Evolutionary conservation across 2,329 filamentous ascomycete genomes (phyloP).

Genomic region (Neonectria hederae): DNA sequence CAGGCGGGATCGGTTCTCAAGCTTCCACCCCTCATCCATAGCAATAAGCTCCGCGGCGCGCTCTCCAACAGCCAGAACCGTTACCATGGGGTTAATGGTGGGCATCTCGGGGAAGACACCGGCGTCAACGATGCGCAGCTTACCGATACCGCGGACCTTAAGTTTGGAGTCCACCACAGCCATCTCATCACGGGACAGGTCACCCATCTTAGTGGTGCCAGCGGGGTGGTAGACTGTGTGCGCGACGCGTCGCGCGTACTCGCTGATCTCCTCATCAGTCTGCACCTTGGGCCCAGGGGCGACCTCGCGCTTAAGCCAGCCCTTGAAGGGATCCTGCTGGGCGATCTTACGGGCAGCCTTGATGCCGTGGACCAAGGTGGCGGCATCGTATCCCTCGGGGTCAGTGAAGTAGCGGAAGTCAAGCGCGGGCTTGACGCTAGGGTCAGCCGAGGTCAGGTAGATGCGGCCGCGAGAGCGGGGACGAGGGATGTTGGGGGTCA

Average conservation of each 20-base stretch:
- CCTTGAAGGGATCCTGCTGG: constrained; percentile 78
- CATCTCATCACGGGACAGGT: constrained; percentile 71
- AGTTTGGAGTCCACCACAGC: constrained; percentile 84
- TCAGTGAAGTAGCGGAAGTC: constrained; percentile 94
- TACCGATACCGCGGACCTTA: constrained; percentile 76
- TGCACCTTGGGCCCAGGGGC: constrained; percentile 78
- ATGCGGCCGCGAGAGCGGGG: constrained; percentile 80
- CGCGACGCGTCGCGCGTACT: constrained; percentile 82
- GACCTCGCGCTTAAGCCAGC: constrained; percentile 85
- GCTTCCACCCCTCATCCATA: constrained; percentile 68
- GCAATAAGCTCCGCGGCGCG: constrained; percentile 82
- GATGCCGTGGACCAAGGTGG: constrained; percentile 81
- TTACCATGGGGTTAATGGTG: constrained; percentile 90
- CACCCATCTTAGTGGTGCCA: constrained; percentile 91
- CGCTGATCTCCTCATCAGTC: constrained; percentile 80
- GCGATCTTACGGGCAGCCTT: constrained; percentile 81
- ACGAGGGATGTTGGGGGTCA: constrained; percentile 90
- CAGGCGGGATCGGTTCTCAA: constrained; percentile 44
- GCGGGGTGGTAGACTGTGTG: constrained; percentile 93
- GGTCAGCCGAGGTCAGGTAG: constrained; percentile 80
- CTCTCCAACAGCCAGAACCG: constrained; percentile 85
- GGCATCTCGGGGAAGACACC: constrained; percentile 90
- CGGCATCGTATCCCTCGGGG: constrained; percentile 84
- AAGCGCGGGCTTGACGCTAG: constrained; percentile 80
- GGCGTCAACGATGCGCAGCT: constrained; percentile 83